Conservation (phyloP, 2,329 filamentous ascomycete genomes). For the Colletotrichum tofieldiae region DNA sequence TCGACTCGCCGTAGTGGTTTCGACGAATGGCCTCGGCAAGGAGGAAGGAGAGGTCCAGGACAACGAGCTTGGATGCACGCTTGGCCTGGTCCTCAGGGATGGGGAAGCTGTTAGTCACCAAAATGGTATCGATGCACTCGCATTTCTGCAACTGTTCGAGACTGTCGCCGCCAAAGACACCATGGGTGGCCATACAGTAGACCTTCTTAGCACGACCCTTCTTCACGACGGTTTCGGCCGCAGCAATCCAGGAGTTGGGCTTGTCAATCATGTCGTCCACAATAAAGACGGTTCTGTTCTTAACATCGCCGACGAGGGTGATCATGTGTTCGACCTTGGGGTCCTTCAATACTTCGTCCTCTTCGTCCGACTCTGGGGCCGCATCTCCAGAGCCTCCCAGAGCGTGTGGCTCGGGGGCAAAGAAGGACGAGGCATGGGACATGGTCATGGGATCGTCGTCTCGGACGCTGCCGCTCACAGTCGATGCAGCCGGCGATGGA, state of each 20-base stretch:
- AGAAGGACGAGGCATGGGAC: constrained; percentile 85
- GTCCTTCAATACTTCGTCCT: constrained; percentile 89
- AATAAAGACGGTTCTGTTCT: constrained; percentile 89
- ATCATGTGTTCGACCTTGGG: constrained; percentile 93
- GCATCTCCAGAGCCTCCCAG: constrained; percentile 90
- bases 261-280: constrained; percentile 99
- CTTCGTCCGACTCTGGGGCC: constrained; percentile 87
- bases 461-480: constrained; percentile 74
- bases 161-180: constrained; percentile 91
- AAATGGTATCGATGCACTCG: constrained; percentile 92
- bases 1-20: constrained; percentile 95
- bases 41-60: constrained; percentile 90
- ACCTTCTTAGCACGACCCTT: constrained; percentile 92
- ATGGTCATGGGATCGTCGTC: constrained; percentile 88
- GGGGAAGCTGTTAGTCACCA: constrained; percentile 98
- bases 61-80: constrained; percentile 85
- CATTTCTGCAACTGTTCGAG: constrained; percentile 92
- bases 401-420: constrained; percentile 79
- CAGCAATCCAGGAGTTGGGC: constrained; percentile 95
- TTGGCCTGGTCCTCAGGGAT: constrained; percentile 82
- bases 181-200: constrained; percentile 98
- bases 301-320: constrained; percentile 96
- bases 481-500: constrained; percentile 82
- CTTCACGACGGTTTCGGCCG: constrained; percentile 96
- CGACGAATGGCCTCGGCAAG: constrained; percentile 93